Evolutionary conservation across 1,139 yeast genomes (phyloP).

Genomic region (Meyerozyma elateridarum): DNA sequence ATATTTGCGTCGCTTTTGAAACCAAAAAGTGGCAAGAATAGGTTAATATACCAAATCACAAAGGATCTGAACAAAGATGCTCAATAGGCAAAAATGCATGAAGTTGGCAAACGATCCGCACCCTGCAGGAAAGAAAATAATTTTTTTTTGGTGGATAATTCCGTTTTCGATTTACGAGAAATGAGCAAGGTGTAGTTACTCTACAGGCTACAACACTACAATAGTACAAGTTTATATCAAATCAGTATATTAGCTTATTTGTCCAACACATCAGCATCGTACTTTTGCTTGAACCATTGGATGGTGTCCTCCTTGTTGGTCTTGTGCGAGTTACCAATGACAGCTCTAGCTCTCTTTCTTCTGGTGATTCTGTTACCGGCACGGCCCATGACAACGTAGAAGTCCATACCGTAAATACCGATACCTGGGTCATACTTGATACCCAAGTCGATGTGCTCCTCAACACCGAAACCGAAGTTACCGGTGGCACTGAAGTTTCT

Average conservation of each 20-base stretch:
- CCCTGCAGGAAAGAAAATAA: no score
- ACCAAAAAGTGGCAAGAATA: no score
- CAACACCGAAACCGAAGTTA: slow-evolving; percentile 99
- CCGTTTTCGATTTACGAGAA: no score
- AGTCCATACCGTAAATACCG: slow-evolving; percentile 99
- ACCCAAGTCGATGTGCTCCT: slow-evolving; percentile 99
- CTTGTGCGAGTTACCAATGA: slow-evolving; percentile 89
- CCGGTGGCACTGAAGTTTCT: slow-evolving; percentile 98
- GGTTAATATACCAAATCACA: no score
- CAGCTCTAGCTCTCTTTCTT: slow-evolving; percentile 94
- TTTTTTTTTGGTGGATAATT: no score
- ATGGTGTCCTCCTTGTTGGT: slow-evolving; percentile 92
- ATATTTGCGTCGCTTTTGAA: no score
- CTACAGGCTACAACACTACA: no score
- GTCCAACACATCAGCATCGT: slow-evolving; percentile 96
- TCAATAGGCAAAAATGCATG: no score
- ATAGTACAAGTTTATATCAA: neutral
- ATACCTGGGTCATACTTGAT: slow-evolving; percentile 99
- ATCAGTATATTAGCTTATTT: slow-evolving; percentile 42
- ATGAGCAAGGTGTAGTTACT: no score
- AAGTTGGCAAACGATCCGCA: no score
- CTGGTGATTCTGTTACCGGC: slow-evolving; percentile 99
- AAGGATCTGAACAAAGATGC: no score
- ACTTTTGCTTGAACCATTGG: slow-evolving; percentile 99
- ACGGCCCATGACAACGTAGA: slow-evolving; percentile 99